phyloP scores from a whole-genome alignment of 208 protist genomes.

The Phytomonas sp. region DNA sequence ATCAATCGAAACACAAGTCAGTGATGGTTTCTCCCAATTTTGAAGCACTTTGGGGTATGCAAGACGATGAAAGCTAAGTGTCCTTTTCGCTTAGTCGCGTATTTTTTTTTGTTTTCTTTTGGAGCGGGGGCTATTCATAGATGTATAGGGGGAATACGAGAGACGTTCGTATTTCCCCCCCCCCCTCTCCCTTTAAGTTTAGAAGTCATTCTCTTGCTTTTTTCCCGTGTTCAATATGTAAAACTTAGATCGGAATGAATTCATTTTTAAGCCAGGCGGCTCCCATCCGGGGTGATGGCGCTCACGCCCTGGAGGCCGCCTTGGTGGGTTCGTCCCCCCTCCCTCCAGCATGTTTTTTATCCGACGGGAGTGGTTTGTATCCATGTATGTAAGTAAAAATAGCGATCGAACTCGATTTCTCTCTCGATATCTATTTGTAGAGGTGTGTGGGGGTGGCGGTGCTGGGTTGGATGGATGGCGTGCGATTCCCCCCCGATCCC shows the following conservation, averaged over 20 bases:
- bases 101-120: constrained; percentile 1
- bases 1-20: not conserved
- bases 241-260: not conserved
- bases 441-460: too few species aligned
- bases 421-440: too few species aligned
- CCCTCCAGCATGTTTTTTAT: too few species aligned
- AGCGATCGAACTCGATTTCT: not conserved
- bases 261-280: not conserved
- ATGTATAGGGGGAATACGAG: not conserved
- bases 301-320: too few species aligned
- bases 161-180: not conserved
- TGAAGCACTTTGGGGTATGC: not conserved
- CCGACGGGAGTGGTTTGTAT: constrained; percentile 1
- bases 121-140: not conserved
- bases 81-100: not conserved
- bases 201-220: not conserved
- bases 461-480: too few species aligned
- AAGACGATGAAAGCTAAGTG: not conserved
- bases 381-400: constrained; percentile 7
- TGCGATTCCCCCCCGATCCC: too few species aligned
- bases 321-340: too few species aligned
- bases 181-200: not conserved
- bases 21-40: not conserved
- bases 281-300: too few species aligned
- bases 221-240: not conserved